Percentiles rank a stretch among this genome's conserved stretches.
Evolutionary conservation across 1,284 basidiomycete species (phyloP).

Genomic region (Mycena sp.): DNA sequence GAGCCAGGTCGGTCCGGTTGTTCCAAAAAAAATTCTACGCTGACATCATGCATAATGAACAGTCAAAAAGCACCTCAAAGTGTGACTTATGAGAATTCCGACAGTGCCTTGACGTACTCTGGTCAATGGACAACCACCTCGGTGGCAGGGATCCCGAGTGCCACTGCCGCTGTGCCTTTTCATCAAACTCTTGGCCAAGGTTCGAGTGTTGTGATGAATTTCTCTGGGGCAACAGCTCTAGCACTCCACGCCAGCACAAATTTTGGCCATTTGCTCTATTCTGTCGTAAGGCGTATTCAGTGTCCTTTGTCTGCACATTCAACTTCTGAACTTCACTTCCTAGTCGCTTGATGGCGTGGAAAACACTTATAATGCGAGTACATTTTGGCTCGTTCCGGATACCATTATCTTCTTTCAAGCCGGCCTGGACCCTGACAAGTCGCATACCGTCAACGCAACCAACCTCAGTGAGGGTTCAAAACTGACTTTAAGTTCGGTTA

Average conservation of each 20-base stretch:
- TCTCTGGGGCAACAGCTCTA: conserved; percentile 5
- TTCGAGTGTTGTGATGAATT: conserved; percentile 10
- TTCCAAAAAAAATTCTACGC: not conserved
- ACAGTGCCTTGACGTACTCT: conserved; percentile 1
- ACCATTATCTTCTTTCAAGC: conserved; percentile 14
- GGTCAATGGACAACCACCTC: conserved; percentile 13
- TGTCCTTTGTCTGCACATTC: not conserved
- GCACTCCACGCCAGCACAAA: conserved; percentile 13
- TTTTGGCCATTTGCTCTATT: conserved; percentile 15
- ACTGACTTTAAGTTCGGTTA: conserved; percentile 4
- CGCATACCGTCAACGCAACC: conserved; percentile 8
- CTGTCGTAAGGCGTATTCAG: conserved; percentile 13
- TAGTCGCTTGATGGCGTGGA: conserved; percentile 9
- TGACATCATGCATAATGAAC: no score
- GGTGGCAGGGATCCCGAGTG: conserved; percentile 9
- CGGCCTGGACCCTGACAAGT: conserved; percentile 7
- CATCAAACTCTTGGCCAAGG: conserved; percentile 10
- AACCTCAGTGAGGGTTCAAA: conserved; percentile 12
- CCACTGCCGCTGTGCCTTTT: conserved; percentile 10
- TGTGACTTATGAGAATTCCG: conserved; percentile 8
- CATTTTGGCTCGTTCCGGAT: conserved; percentile 9
- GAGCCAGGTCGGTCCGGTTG: not conserved
- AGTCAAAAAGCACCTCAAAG: not conserved
- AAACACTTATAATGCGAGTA: conserved; percentile 14
- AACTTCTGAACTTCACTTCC: not conserved